These are phyloP conservation scores for Mantamonas sphyraenae DNA, from an alignment of 78 protist genomes.

Conservation along the genomic window DNA sequence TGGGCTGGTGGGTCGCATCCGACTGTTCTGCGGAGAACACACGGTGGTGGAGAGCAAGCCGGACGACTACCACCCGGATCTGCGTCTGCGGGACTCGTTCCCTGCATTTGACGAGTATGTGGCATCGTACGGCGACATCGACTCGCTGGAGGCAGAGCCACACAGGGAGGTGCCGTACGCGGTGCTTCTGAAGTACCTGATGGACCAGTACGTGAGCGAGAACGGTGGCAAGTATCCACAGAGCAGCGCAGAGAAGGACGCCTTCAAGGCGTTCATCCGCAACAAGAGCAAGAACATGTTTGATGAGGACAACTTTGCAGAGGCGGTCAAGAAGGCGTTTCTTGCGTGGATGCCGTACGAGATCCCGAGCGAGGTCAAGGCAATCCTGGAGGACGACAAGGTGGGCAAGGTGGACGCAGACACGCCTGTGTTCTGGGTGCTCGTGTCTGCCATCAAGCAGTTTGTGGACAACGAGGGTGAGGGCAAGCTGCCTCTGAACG, in stretches of 20 bases:
- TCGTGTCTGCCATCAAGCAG: constrained; percentile 47
- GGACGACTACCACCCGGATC: constrained; percentile 54
- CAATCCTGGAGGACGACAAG: constrained; percentile 34
- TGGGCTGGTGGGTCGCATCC: constrained; percentile 68
- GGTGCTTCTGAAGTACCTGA: constrained; percentile 2
- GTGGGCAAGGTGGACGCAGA: background rate
- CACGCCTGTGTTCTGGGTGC: constrained; percentile 57
- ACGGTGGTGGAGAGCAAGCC: constrained; percentile 60
- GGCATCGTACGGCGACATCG: too few species aligned
- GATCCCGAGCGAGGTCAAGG: constrained; percentile 32
- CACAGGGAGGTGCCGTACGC: constrained; percentile 62
- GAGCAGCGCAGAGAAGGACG: constrained; percentile 52
- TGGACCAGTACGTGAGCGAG: background rate
- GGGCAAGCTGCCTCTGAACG: constrained; percentile 54
- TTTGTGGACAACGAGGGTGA: constrained; percentile 51
- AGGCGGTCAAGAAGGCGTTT: constrained; percentile 45
- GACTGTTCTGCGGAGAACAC: constrained; percentile 16
- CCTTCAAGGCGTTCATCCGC: constrained; percentile 28
- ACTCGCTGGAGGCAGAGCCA: constrained; percentile 16
- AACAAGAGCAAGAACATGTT: background rate
- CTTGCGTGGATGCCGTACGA: too few species aligned
- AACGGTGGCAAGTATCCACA: background rate
- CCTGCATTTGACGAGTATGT: constrained; percentile 33
- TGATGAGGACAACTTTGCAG: constrained; percentile 52
- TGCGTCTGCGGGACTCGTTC: constrained; percentile 55